Conservation (phyloP, 176 grass and related monocot genomes). For the Rhynchospora breviuscula region DNA sequence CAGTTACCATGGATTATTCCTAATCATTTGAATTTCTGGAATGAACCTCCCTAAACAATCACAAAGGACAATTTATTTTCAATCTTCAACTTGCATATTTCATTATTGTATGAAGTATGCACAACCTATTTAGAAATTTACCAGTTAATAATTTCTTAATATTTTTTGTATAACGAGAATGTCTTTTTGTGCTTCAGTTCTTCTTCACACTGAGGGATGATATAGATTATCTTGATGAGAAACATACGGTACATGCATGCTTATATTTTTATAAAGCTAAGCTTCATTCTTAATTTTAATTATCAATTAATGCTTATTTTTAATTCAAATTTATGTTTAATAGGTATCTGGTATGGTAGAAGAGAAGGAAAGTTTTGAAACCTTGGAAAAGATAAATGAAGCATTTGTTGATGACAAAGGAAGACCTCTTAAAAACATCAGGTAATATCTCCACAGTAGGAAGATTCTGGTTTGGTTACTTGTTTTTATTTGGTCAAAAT, state of each 20-base stretch:
- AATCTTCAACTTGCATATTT: neutral
- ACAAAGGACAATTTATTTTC: neutral
- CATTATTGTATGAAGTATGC: neutral
- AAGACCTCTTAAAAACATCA: conserved; percentile 94
- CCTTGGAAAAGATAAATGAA: conserved; percentile 92
- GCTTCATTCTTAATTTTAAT: neutral
- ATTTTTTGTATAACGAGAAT: neutral
- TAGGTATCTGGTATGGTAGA: conserved; percentile 86
- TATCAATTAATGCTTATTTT: neutral
- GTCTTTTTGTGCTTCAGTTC: conserved; percentile 43
- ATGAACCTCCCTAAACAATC: neutral
- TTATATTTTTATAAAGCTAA: neutral
- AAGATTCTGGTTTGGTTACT: neutral
- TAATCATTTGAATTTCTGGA: neutral
- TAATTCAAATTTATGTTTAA: conserved; percentile 2
- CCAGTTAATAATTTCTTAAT: neutral
- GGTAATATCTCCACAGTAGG: conserved; percentile 33
- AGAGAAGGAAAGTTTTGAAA: conserved; percentile 74
- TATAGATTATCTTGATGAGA: conserved; percentile 92
- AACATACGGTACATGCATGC: conserved; percentile 64
- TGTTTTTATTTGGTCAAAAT: conserved; percentile 1
- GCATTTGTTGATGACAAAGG: conserved; percentile 77
- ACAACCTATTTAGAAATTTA: neutral
- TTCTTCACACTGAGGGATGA: conserved; percentile 86
- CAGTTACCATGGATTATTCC: no score